Evolutionary conservation across 805 yeast genomes (phyloP).

Genomic region (Candida cerambycidarum): DNA sequence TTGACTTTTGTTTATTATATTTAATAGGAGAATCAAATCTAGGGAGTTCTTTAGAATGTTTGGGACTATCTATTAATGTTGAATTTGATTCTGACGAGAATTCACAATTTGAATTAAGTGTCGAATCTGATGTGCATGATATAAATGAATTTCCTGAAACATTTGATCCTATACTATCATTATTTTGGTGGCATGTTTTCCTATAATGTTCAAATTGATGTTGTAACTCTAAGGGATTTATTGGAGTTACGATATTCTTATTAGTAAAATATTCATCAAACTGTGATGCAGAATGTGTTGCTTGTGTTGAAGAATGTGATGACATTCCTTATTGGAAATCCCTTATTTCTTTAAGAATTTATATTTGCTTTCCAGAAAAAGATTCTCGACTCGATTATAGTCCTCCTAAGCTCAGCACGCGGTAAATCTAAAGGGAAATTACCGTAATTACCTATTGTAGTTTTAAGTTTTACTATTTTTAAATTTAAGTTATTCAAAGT

Average conservation of each 20-base stretch:
- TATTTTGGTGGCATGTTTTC: background rate
- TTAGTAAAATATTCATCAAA: conserved; percentile 4
- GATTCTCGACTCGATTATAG: background rate
- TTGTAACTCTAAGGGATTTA: background rate
- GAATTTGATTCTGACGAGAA: background rate
- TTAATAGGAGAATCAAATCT: background rate
- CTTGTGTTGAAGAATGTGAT: background rate
- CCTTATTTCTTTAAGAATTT: background rate
- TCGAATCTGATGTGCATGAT: background rate
- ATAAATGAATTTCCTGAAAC: background rate
- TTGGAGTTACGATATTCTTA: background rate
- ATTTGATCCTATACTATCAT: conserved; percentile 6
- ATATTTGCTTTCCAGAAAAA: background rate
- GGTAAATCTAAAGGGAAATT: background rate
- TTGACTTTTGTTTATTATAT: conserved; percentile 6
- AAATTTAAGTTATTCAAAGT: background rate
- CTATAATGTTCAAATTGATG: conserved; percentile 1
- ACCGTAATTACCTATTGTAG: background rate
- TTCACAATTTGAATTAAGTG: background rate
- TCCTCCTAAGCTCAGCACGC: conserved; percentile 1
- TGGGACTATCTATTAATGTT: conserved; percentile 1
- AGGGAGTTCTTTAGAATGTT: background rate
- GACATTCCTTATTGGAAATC: background rate
- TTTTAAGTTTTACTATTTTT: background rate
- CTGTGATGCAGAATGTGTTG: background rate